phyloP scores from a whole-genome alignment of 73 alveolate species.

The Tetrahymena malaccensis region DNA sequence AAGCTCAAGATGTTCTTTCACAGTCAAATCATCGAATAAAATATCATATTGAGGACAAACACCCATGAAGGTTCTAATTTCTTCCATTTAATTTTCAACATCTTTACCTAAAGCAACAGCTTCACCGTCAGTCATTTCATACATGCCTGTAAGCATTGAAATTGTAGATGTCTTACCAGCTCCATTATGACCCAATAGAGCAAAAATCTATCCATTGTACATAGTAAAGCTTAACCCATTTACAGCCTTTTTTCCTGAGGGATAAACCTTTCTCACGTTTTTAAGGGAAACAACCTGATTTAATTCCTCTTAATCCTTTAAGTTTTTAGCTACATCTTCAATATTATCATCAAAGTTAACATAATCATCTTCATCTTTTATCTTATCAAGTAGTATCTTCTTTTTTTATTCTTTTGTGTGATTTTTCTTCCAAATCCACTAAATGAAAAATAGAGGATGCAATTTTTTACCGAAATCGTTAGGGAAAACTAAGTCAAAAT shows the following conservation, averaged over 20 bases:
- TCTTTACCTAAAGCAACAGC: constrained; percentile 58
- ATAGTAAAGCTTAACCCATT: constrained; percentile 75
- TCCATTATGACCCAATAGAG: constrained; percentile 98
- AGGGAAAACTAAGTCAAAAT: too few species aligned
- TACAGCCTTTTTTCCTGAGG: constrained; percentile 83
- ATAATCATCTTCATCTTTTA: constrained; percentile 1
- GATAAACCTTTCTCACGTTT: constrained; percentile 56
- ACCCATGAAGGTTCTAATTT: too few species aligned
- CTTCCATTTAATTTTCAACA: too few species aligned
- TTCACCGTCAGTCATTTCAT: constrained; percentile 52
- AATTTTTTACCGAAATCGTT: too few species aligned
- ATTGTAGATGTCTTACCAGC: constrained; percentile 98
- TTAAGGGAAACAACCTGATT: constrained; percentile 54
- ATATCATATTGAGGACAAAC: too few species aligned
- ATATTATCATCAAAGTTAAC: constrained; percentile 9
- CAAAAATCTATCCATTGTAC: constrained; percentile 91
- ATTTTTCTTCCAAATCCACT: too few species aligned
- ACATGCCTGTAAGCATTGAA: constrained; percentile 77
- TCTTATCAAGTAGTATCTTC: constrained; percentile 2
- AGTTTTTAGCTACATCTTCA: constrained; percentile 34
- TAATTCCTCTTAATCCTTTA: constrained; percentile 49
- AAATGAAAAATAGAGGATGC: too few species aligned
- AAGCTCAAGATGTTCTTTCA: too few species aligned
- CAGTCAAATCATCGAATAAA: too few species aligned
- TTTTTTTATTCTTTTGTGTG: too few species aligned